Base-by-base conservation (phyloP, 2,329 filamentous ascomycete species). In the Neocucurbitaria cava region DNA sequence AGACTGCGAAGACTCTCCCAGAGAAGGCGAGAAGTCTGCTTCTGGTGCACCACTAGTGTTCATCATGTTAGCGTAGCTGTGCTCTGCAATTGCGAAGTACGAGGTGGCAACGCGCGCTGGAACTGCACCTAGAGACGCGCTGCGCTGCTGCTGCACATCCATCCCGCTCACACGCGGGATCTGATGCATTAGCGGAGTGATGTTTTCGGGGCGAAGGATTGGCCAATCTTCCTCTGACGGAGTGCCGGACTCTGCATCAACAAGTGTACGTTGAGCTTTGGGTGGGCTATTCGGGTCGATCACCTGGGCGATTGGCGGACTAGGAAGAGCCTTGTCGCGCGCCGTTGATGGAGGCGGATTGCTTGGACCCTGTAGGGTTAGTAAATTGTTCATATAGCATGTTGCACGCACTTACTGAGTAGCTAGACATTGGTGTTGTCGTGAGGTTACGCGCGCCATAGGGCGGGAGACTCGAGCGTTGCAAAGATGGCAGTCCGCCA, bases 271-370 rank as follows among this genome's bases (percentile, higher is more conserved):
- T 24, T 68, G 65, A 28, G 74, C 68, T 55, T 75, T 77, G 7
- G 61, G 64, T 3, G 76, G 76, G 46, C 71, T 76, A 18, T 59
- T 43, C 3, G 62, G 59, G 31, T 71, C 61, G 9, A 66, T 48
- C 4, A 77, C 26, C 13, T 73, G 69, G 21, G 65, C 71, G 11
- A 76, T 49, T 2, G 77, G 77, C 9, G 72, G 71, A 36, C 74
- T 71, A 8, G 77, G 77, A 4, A 79, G 63, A n/a, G 75, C 71
- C 57, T 79, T 79, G 30, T 77, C 58, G 23, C 49, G 47, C 24
- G 43, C 55, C 6, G 49, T 41, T 1, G 49, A 21, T 21, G 53
- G 24, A 10, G 47, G 51, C 9, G 43, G 24, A 3, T 52, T 59
- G 28, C 42, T 35, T n/a, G 10, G 10, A 15, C 8, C 28, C 58